A percentile compares a stretch with the other conserved stretches of the same genome.
phyloP scores from a whole-genome alignment of 768 basidiomycete species.

The Rhizopogon rudus region DNA sequence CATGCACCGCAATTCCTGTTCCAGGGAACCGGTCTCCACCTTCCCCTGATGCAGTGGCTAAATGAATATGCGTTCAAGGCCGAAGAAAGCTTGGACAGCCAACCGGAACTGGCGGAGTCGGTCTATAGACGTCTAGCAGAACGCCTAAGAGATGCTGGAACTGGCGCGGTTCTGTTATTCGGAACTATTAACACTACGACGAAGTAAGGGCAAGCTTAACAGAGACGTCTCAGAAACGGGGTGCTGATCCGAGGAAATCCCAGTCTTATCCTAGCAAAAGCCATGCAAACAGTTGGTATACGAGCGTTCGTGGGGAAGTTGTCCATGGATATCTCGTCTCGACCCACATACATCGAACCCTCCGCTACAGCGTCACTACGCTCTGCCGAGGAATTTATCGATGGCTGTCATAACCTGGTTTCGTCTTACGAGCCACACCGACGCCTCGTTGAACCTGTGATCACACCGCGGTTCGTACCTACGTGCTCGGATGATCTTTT shows the following conservation, averaged over 20 bases:
- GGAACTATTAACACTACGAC: conserved; percentile 81
- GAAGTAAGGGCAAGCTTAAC: conserved; percentile 49
- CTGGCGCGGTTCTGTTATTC: conserved; percentile 72
- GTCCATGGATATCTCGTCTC: conserved; percentile 80
- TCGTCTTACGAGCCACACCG: conserved; percentile 36
- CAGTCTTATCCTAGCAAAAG: conserved; percentile 74
- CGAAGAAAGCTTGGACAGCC: conserved; percentile 67
- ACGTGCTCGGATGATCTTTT: conserved; percentile 78
- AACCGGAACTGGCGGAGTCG: conserved; percentile 50
- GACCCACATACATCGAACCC: conserved; percentile 65
- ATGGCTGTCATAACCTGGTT: conserved; percentile 38
- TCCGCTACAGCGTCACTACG: conserved; percentile 44
- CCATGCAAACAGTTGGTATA: conserved; percentile 67
- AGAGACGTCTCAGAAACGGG: not conserved
- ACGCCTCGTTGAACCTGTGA: conserved; percentile 69
- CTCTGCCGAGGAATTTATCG: conserved; percentile 54
- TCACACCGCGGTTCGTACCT: conserved; percentile 89
- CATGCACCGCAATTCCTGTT: conserved; percentile 90
- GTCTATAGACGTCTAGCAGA: conserved; percentile 67
- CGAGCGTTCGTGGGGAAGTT: conserved; percentile 87
- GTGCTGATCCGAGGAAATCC: not conserved
- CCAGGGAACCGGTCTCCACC: conserved; percentile 80
- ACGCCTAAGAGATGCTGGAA: conserved; percentile 69
- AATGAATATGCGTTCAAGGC: conserved; percentile 78
- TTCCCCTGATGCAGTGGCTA: conserved; percentile 83